A percentile compares a stretch with the other conserved stretches of the same genome.
Evolutionary conservation across 495 filamentous ascomycete genomes (phyloP).

Genomic region (Tuber indicum): DNA sequence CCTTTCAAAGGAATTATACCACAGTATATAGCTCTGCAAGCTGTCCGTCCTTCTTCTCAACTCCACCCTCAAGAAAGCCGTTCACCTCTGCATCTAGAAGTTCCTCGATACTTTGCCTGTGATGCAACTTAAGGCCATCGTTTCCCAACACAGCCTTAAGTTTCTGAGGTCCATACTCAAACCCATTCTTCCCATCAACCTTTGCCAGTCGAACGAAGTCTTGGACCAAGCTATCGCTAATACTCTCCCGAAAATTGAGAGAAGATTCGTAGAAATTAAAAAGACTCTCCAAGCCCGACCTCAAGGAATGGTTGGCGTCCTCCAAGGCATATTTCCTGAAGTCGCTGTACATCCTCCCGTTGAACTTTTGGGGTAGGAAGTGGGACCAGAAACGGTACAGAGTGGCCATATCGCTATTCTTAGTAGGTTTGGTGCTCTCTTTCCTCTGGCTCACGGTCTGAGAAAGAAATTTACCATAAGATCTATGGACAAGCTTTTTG

Average conservation of each 20-base stretch:
- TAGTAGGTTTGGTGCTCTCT: conserved; percentile 46
- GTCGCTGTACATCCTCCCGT: conserved; percentile 70
- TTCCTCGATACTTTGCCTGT: conserved; percentile 30
- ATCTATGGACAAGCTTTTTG: conserved; percentile 46
- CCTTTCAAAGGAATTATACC: conserved; percentile 11
- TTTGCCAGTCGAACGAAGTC: conserved; percentile 33
- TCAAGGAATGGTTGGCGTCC: conserved; percentile 48
- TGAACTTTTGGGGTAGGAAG: conserved; percentile 68
- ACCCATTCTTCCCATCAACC: conserved; percentile 35
- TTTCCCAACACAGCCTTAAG: conserved; percentile 25
- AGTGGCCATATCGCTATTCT: conserved; percentile 57
- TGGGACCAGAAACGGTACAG: conserved; percentile 76
- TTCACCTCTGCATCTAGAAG: conserved; percentile 26
- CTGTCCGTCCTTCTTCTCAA: conserved; percentile 25
- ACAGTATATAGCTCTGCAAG: conserved; percentile 23
- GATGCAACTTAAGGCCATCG: conserved; percentile 20
- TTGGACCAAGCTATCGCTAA: conserved; percentile 27
- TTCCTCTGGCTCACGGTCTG: conserved; percentile 54
- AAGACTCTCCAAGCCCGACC: conserved; percentile 31
- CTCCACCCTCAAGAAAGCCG: conserved; percentile 21
- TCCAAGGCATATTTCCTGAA: conserved; percentile 65
- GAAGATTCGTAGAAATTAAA: conserved; percentile 36
- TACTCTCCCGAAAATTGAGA: conserved; percentile 25
- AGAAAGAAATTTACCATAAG: conserved; percentile 52
- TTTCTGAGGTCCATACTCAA: conserved; percentile 26